Evolutionary conservation across 208 protist species (phyloP), one percentile per base, ranked within the genome.

Genomic region (Leishmania guyanensis): DNA sequence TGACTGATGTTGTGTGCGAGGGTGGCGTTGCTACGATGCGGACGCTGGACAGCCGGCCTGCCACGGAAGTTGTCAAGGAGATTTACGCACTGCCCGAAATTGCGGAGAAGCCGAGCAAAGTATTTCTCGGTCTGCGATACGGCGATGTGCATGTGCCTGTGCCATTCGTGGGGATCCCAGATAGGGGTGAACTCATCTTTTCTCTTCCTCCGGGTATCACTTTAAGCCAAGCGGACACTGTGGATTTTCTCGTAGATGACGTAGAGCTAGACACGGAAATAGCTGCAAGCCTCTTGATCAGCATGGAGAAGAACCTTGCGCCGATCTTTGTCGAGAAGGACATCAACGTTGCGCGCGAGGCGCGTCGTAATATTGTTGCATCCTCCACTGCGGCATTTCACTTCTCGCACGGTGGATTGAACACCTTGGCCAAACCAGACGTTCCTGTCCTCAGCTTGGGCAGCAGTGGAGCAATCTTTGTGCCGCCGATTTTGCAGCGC

Each of bases 321-420:
- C 89, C 92, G 16, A 76, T 90, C 6, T 87, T 85, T 3, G 91
- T 92, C 1, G 85, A 88, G 53, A 97, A 97, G 65, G 89, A 94
- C 78, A 92, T 97, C 65, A 90, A 86, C 53, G 86, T 97, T 26
- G 90, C 91, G 8, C 86, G 92, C 20, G 94, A 97, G 78, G 90
- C 86, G 14, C 86, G 92, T 17, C 85, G 85, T 71, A 94, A 90
- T 75, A 88, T 96, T 33, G 86, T 94, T 10, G 91, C 88, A 22
- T 96, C 94, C 17, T 92, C 87, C 10, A 84, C 85, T 16, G 91
- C 90, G 2, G 92, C 85, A 0, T 88, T 97, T 46, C 94, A 97
- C 85, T 97, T 95, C 77, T 97, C 94, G 3, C 90, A 96, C 84
- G 81, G 83, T n/a, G 89, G 91, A 0, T 88, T 97, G 71, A 97